Percentiles rank a stretch among this genome's conserved stretches.
phyloP scores from a whole-genome alignment of 1,139 yeast species.

The Wickerhamomyces sp. region DNA sequence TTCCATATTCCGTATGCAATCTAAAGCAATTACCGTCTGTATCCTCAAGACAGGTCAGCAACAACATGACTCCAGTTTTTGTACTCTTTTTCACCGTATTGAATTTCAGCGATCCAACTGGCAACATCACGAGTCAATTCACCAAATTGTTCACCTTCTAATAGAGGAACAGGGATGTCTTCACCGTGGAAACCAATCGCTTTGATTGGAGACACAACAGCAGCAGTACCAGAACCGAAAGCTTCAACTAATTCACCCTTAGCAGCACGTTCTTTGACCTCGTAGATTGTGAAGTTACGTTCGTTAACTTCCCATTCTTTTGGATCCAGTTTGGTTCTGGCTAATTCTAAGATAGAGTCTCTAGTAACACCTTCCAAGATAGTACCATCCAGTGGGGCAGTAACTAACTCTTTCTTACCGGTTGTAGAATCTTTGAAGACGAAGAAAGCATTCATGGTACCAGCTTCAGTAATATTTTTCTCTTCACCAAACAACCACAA shows the following conservation, averaged over 20 bases:
- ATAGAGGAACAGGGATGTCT: conserved; percentile 69
- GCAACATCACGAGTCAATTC: conserved; percentile 70
- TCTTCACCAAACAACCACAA: conserved; percentile 94
- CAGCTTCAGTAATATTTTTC: conserved; percentile 89
- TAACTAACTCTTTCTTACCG: conserved; percentile 87
- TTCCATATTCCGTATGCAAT: neutral
- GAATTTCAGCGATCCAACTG: conserved; percentile 82
- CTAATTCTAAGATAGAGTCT: conserved; percentile 75
- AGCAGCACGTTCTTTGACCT: conserved; percentile 69
- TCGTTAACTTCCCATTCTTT: conserved; percentile 78
- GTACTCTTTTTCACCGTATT: conserved; percentile 76
- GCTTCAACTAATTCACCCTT: conserved; percentile 89
- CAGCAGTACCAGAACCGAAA: conserved; percentile 97
- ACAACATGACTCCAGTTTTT: conserved; percentile 34
- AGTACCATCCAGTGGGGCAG: conserved; percentile 96
- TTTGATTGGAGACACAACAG: conserved; percentile 89
- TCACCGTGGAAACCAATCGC: conserved; percentile 76
- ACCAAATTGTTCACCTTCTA: conserved; percentile 75
- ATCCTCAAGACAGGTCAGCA: conserved; percentile 23
- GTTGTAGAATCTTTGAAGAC: conserved; percentile 63
- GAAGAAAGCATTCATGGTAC: conserved; percentile 93
- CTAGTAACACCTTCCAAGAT: conserved; percentile 96
- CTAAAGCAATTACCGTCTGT: neutral
- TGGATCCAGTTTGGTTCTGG: conserved; percentile 66
- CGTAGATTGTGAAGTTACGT: conserved; percentile 75